Conservation (phyloP, 495 filamentous ascomycete species). For the Staphylotrichum tortipilum region DNA sequence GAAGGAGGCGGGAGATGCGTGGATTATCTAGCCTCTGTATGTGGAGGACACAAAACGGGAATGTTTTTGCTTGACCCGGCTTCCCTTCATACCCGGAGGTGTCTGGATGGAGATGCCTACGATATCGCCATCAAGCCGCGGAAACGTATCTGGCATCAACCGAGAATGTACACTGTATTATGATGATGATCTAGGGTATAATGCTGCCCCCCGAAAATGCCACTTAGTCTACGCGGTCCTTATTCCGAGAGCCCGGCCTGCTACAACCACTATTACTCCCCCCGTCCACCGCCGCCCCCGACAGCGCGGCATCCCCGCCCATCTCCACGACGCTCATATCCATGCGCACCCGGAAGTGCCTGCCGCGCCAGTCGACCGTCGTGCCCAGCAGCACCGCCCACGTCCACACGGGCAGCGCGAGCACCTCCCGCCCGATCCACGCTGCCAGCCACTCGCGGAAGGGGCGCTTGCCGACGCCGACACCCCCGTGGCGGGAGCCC, state of each 20-base stretch:
- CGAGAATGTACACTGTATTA: not conserved
- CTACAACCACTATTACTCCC: conserved; percentile 2
- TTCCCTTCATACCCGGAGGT: too few relatives aligned
- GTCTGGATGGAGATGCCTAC: too few relatives aligned
- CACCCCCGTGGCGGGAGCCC: conserved; percentile 22
- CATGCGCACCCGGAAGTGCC: conserved; percentile 68
- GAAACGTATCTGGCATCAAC: too few relatives aligned
- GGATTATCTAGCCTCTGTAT: too few relatives aligned
- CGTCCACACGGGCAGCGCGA: conserved; percentile 81
- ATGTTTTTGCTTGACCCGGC: too few relatives aligned
- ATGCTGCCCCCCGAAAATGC: not conserved
- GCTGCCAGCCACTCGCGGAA: conserved; percentile 67
- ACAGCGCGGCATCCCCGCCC: not conserved
- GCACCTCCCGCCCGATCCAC: conserved; percentile 75
- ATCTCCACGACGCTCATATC: conserved; percentile 69
- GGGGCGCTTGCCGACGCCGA: conserved; percentile 38
- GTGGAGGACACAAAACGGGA: too few relatives aligned
- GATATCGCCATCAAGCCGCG: too few relatives aligned
- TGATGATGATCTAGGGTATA: conserved; percentile 8
- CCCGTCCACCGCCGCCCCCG: not conserved
- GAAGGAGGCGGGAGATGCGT: too few relatives aligned
- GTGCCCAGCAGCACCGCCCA: conserved; percentile 77
- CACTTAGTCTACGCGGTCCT: conserved; percentile 25
- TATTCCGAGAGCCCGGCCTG: conserved; percentile 17
- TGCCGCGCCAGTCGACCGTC: conserved; percentile 79